Evolutionary conservation across 257 asterid genomes (phyloP).

Genomic region (Vinca minor): DNA sequence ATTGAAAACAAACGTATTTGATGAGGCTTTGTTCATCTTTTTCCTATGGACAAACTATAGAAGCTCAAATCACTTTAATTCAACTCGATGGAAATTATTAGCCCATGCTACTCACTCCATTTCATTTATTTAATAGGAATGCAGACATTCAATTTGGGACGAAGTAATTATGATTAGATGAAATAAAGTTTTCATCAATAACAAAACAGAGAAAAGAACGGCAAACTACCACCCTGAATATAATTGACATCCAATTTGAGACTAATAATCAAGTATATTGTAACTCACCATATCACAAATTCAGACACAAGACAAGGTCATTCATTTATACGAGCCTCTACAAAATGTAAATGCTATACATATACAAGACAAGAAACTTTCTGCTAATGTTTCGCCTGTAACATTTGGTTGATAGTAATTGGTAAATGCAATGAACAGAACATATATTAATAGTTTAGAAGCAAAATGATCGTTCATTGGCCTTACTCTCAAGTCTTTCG

Average conservation of each 20-base stretch:
- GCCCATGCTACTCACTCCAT: not conserved
- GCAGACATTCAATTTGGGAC: no score
- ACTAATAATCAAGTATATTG: not conserved
- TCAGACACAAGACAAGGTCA: not conserved
- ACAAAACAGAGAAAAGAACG: not conserved
- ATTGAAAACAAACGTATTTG: conserved; percentile 7
- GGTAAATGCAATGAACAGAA: not conserved
- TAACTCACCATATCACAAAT: not conserved
- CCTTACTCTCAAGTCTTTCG: not conserved
- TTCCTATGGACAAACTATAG: not conserved
- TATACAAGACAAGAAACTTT: no score
- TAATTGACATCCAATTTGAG: no score
- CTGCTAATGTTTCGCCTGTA: no score
- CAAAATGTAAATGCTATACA: not conserved
- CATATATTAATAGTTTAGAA: not conserved
- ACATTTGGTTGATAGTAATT: not conserved
- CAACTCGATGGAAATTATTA: not conserved
- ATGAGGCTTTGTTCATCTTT: conserved; percentile 12
- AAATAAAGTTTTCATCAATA: not conserved
- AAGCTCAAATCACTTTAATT: no score
- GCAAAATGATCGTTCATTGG: not conserved
- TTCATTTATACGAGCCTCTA: not conserved
- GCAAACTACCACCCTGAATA: no score
- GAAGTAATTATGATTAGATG: not conserved
- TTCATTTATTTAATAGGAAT: no score